Evolutionary conservation across 2,329 filamentous ascomycete genomes (phyloP).

Genomic region (Colletotrichum brevisporum): DNA sequence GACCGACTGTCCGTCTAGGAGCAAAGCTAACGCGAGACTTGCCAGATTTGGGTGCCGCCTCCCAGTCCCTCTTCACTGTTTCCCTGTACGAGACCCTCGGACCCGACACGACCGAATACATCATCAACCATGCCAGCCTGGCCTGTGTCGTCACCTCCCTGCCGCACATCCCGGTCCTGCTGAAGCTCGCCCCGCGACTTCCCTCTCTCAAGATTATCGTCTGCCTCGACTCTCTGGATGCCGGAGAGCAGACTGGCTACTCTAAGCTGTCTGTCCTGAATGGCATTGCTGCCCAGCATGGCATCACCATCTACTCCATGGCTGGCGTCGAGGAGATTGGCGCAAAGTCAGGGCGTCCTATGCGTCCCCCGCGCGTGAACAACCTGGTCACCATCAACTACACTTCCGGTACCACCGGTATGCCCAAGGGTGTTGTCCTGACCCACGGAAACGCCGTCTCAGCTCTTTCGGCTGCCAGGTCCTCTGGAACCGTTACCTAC

Average conservation of each 20-base stretch:
- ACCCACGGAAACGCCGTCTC: constrained; percentile 87
- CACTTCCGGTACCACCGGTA: constrained; percentile 87
- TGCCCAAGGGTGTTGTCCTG: constrained; percentile 86
- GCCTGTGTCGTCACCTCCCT: constrained; percentile 83
- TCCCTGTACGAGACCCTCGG: constrained; percentile 97
- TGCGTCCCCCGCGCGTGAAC: constrained; percentile 78
- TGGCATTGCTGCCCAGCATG: constrained; percentile 79
- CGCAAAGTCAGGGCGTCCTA: constrained; percentile 75
- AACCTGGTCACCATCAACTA: constrained; percentile 94
- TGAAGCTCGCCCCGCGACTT: constrained; percentile 83
- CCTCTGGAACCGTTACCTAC: constrained; percentile 63
- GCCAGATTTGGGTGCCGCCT: constrained; percentile 86
- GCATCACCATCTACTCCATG: constrained; percentile 85
- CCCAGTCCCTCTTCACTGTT: constrained; percentile 89
- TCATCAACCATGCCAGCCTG: constrained; percentile 90
- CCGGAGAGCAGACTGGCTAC: constrained; percentile 80
- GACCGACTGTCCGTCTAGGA: no score
- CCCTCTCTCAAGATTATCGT: constrained; percentile 90
- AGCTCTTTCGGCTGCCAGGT: constrained; percentile 73
- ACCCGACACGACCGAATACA: constrained; percentile 92
- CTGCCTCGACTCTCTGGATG: constrained; percentile 85
- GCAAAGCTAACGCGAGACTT: neutral
- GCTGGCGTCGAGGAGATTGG: constrained; percentile 87
- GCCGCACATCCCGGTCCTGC: constrained; percentile 83
- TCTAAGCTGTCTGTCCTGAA: constrained; percentile 87